Percentiles rank a stretch among this genome's conserved stretches.
Conservation (phyloP, 192 early-diverging fungal genomes). For the Dissophora ornata region DNA sequence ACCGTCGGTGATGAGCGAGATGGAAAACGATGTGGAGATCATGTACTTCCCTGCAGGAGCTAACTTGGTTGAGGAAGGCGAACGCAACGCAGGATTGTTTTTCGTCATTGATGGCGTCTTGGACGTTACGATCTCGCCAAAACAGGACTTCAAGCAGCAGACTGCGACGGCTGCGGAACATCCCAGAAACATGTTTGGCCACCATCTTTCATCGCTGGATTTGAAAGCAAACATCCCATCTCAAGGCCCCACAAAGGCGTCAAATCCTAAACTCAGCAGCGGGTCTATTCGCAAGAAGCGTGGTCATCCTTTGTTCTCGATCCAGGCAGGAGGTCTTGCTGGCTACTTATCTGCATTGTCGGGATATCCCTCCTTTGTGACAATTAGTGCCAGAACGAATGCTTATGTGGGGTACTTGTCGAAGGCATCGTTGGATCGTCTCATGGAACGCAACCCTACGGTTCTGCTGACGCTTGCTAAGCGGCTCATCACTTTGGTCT, state of each 20-base stretch:
- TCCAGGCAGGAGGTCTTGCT: conserved; percentile 88
- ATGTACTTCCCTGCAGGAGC: conserved; percentile 80
- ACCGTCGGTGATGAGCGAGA: conserved; percentile 41
- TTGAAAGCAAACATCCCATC: conserved; percentile 22
- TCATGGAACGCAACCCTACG: conserved; percentile 87
- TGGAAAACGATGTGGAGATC: conserved; percentile 77
- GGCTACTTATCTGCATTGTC: conserved; percentile 95
- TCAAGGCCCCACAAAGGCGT: conserved; percentile 7
- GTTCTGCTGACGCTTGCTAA: conserved; percentile 89
- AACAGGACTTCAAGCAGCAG: conserved; percentile 31
- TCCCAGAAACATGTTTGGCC: conserved; percentile 43
- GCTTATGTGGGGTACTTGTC: conserved; percentile 90
- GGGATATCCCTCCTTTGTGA: conserved; percentile 90
- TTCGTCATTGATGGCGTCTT: conserved; percentile 94
- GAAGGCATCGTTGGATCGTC: conserved; percentile 82
- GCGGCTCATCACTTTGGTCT: conserved; percentile 82
- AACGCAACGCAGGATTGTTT: conserved; percentile 86
- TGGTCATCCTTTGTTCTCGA: conserved; percentile 70
- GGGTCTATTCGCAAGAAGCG: conserved; percentile 13
- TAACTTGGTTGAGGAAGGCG: conserved; percentile 83
- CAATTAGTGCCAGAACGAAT: conserved; percentile 81
- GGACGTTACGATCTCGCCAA: conserved; percentile 70
- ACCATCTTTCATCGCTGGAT: conserved; percentile 28
- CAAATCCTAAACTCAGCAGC: conserved; percentile 7
- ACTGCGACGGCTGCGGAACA: background rate